phyloP scores from a whole-genome alignment of 345 rosid species.

The Boechera stricta region DNA sequence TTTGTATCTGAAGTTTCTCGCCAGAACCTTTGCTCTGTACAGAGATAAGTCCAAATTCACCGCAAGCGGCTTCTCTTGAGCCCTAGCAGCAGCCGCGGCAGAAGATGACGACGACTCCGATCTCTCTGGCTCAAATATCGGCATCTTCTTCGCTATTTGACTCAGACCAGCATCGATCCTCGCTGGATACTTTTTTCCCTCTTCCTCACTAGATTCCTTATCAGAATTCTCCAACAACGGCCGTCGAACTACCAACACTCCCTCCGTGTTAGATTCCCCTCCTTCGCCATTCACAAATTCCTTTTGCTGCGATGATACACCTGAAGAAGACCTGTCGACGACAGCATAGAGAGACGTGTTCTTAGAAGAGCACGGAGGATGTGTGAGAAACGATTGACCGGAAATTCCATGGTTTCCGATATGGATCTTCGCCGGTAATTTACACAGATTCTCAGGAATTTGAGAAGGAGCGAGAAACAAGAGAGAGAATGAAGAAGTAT shows the following conservation, averaged over 20 bases:
- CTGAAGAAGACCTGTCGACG: slow-evolving; percentile 47
- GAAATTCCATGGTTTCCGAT: slow-evolving; percentile 41
- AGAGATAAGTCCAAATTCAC: slow-evolving; percentile 88
- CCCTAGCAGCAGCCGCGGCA: slow-evolving; percentile 44
- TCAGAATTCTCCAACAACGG: slow-evolving; percentile 65
- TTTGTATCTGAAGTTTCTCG: slow-evolving; percentile 57
- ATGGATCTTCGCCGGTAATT: slow-evolving; percentile 42
- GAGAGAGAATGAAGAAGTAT: slow-evolving; percentile 53
- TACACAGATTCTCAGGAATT: slow-evolving; percentile 45
- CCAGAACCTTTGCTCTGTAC: slow-evolving; percentile 75
- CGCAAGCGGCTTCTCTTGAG: slow-evolving; percentile 62
- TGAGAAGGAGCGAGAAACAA: slow-evolving; percentile 56
- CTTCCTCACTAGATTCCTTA: slow-evolving; percentile 47
- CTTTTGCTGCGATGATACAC: slow-evolving; percentile 15
- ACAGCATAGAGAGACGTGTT: slow-evolving; percentile 42
- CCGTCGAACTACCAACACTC: slow-evolving; percentile 64
- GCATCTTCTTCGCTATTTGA: slow-evolving; percentile 83
- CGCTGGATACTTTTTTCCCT: slow-evolving; percentile 44
- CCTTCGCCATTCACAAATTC: slow-evolving; percentile 30
- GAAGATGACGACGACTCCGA: slow-evolving; percentile 47
- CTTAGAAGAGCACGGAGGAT: slow-evolving; percentile 38
- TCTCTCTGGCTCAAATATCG: slow-evolving; percentile 86
- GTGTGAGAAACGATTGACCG: slow-evolving; percentile 40
- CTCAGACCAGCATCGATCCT: slow-evolving; percentile 64
- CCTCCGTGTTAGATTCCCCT: slow-evolving; percentile 40